phyloP scores from a whole-genome alignment of 140 eudicot genomes.

The Oenanthe javanica region DNA sequence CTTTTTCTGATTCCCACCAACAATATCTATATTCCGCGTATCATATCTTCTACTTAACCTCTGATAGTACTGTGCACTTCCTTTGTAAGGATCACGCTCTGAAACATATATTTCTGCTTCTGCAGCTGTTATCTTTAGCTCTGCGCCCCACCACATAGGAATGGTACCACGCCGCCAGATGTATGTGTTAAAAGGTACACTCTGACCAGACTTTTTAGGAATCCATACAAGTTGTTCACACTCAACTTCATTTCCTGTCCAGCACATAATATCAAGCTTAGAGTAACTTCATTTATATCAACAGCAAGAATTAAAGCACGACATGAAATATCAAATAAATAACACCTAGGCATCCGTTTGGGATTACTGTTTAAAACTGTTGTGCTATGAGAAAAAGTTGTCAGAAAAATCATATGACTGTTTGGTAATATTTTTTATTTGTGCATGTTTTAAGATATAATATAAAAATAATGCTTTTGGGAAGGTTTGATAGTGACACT shows the following conservation, averaged over 20 bases:
- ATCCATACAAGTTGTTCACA: slow-evolving; percentile 99
- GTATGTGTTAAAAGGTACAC: slow-evolving; percentile 85
- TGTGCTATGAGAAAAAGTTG: too few species aligned
- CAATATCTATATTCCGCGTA: slow-evolving; percentile 23
- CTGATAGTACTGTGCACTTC: slow-evolving; percentile 78
- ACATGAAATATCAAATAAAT: too few species aligned
- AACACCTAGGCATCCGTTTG: too few species aligned
- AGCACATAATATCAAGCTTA: background rate
- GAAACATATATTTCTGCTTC: slow-evolving; percentile 97
- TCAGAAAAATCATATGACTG: too few species aligned
- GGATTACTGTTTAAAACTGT: too few species aligned
- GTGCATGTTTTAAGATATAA: too few species aligned
- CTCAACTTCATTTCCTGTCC: slow-evolving; percentile 94
- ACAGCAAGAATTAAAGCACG: background rate
- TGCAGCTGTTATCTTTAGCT: slow-evolving; percentile 83
- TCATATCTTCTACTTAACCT: slow-evolving; percentile 82
- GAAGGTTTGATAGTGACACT: too few species aligned
- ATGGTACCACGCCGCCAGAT: slow-evolving; percentile 94
- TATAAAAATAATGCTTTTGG: too few species aligned
- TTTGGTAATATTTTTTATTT: too few species aligned
- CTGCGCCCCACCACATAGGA: slow-evolving; percentile 99
- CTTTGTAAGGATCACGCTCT: slow-evolving; percentile 88
- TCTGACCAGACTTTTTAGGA: slow-evolving; percentile 60
- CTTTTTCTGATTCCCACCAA: slow-evolving; percentile 29
- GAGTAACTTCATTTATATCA: slow-evolving; percentile 6